Evolutionary conservation across 495 filamentous ascomycete genomes (phyloP).

Genomic region (Xylona heveae): DNA sequence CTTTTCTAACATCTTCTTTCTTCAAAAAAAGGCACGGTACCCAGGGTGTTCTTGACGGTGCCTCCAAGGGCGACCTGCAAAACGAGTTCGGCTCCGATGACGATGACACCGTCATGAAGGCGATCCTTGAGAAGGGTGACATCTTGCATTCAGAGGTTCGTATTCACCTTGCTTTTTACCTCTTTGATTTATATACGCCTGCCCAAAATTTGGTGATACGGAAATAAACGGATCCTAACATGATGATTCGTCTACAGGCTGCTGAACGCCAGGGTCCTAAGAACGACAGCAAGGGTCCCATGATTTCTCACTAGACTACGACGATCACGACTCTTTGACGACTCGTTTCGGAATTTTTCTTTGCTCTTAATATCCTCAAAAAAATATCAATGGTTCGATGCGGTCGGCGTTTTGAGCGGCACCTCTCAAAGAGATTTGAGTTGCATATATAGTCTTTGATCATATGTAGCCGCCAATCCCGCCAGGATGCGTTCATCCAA

Average conservation of each 20-base stretch:
- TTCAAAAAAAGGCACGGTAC: slow-evolving; percentile 51
- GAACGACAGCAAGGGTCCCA: slow-evolving; percentile 23
- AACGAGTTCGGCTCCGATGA: slow-evolving; percentile 69
- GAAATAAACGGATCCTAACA: neutral
- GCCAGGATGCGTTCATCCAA: too few relatives aligned
- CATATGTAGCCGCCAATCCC: too few relatives aligned
- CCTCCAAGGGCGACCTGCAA: slow-evolving; percentile 51
- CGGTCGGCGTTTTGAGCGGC: too few relatives aligned
- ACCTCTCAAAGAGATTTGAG: too few relatives aligned
- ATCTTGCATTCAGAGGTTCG: slow-evolving; percentile 47
- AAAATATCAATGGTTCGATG: too few relatives aligned
- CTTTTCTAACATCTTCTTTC: neutral
- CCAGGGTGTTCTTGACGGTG: slow-evolving; percentile 56
- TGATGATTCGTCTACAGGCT: slow-evolving; percentile 9
- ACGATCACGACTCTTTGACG: too few relatives aligned
- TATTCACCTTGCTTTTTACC: slow-evolving; percentile 5
- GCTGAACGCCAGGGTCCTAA: slow-evolving; percentile 20
- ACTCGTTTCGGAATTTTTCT: too few relatives aligned
- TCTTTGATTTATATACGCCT: neutral
- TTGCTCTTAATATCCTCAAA: too few relatives aligned
- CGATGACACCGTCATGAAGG: slow-evolving; percentile 54
- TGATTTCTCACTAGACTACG: slow-evolving; percentile 14
- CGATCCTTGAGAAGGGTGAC: slow-evolving; percentile 60
- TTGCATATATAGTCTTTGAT: too few relatives aligned
- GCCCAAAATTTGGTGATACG: neutral